Percentiles rank a stretch among this genome's conserved stretches.
phyloP scores from a whole-genome alignment of 257 asterid genomes.

The Cordia subcordata region DNA sequence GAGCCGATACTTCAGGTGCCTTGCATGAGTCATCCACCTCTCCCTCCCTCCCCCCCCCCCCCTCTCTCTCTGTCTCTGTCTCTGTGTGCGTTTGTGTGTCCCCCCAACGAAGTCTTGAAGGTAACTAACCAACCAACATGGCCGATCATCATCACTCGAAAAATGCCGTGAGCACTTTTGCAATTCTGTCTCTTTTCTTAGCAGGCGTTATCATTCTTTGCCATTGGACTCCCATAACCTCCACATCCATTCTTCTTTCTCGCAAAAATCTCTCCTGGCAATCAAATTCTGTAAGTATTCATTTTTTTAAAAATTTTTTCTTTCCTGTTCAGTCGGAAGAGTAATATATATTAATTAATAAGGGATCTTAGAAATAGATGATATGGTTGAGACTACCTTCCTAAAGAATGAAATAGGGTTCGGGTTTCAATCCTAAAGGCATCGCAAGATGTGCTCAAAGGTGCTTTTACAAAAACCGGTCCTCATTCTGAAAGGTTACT shows the following conservation, averaged over 20 bases:
- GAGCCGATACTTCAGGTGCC: slow-evolving; percentile 3
- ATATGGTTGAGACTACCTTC: no score
- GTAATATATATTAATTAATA: no score
- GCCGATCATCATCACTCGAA: slow-evolving; percentile 24
- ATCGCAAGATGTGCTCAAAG: no score
- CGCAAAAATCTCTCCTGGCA: background rate
- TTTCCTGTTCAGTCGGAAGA: background rate
- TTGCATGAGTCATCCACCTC: no score
- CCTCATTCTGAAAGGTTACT: no score
- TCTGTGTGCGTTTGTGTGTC: no score
- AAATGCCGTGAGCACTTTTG: slow-evolving; percentile 27
- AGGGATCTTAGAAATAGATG: no score
- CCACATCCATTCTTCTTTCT: slow-evolving; percentile 4
- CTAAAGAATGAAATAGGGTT: no score
- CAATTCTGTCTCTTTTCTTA: slow-evolving; percentile 25
- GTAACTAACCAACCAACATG: slow-evolving; percentile 29
- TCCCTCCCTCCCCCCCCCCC: slow-evolving; percentile 15
- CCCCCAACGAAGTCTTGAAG: no score
- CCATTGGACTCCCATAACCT: slow-evolving; percentile 19
- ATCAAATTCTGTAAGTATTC: slow-evolving; percentile 20
- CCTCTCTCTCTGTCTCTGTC: background rate
- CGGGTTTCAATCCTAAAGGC: no score
- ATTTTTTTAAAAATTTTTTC: no score
- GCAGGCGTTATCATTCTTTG: slow-evolving; percentile 22
- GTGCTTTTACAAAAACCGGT: no score